phyloP scores from a whole-genome alignment of 139 green algal species.

The Closterium sp. region DNA sequence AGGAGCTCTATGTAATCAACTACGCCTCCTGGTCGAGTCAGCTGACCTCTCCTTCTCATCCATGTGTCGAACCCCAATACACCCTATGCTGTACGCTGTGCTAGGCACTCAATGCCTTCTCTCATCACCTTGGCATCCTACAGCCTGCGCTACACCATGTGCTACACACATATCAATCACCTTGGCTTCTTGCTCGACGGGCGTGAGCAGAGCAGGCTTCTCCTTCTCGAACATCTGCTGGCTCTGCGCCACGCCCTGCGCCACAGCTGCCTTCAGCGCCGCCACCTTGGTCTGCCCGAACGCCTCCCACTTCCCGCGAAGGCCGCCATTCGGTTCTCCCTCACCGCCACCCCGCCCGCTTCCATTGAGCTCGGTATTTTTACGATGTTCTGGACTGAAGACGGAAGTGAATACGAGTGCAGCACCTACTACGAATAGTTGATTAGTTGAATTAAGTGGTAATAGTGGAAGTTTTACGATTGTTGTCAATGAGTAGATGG shows the following conservation, averaged over 20 bases:
- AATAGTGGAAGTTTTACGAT: background rate
- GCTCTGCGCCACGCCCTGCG: background rate
- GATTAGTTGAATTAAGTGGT: background rate
- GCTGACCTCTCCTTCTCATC: background rate
- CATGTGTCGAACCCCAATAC: background rate
- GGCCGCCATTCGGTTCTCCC: background rate
- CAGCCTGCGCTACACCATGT: no score
- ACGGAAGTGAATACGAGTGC: background rate
- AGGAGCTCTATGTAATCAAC: no score
- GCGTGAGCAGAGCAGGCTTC: background rate
- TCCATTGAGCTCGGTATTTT: background rate
- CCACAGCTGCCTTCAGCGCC: background rate
- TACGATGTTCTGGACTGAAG: background rate
- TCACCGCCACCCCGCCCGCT: background rate
- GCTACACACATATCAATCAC: no score
- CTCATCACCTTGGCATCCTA: no score
- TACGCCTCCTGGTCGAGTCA: no score
- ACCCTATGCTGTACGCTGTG: background rate
- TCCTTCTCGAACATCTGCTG: background rate
- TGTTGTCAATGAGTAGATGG: background rate
- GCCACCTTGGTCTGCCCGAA: background rate
- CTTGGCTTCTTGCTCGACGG: no score
- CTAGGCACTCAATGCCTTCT: background rate
- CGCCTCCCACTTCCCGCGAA: background rate
- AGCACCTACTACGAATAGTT: no score